phyloP scores from a whole-genome alignment of 2,329 filamentous ascomycete species.

The Fusarium dlaminii region DNA sequence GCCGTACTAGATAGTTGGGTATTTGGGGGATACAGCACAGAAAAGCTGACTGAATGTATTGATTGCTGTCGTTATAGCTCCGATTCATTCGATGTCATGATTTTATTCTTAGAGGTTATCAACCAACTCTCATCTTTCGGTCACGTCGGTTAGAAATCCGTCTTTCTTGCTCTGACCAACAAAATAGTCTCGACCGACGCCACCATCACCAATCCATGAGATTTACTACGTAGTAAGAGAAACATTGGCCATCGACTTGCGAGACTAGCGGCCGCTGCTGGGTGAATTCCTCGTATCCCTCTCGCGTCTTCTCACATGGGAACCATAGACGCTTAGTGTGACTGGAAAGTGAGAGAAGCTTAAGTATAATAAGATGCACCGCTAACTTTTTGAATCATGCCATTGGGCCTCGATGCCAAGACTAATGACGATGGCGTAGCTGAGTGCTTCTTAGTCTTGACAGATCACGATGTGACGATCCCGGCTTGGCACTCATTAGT shows the following conservation, averaged over 20 bases:
- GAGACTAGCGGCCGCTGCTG: neutral
- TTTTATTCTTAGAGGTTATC: too few relatives aligned
- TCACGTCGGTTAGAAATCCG: accelerated
- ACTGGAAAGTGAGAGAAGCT: neutral
- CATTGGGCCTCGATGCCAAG: neutral
- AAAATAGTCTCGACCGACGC: neutral
- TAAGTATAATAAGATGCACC: neutral
- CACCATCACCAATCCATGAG: accelerated
- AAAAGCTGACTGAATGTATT: neutral
- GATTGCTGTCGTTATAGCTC: neutral
- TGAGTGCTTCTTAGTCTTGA: neutral
- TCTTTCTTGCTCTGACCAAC: neutral
- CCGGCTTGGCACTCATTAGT: neutral
- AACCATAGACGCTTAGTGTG: neutral
- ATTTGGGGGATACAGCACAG: too few relatives aligned
- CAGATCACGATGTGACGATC: neutral
- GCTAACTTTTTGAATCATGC: neutral
- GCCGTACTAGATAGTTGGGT: neutral
- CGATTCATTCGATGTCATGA: accelerated
- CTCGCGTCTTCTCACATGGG: neutral
- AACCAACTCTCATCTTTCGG: neutral
- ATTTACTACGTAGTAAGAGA: too few relatives aligned
- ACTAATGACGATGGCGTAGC: neutral
- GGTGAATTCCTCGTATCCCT: neutral
- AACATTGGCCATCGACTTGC: neutral